phyloP scores from a whole-genome alignment of 306 rosid genomes.

The Adenanthera pavonina region DNA sequence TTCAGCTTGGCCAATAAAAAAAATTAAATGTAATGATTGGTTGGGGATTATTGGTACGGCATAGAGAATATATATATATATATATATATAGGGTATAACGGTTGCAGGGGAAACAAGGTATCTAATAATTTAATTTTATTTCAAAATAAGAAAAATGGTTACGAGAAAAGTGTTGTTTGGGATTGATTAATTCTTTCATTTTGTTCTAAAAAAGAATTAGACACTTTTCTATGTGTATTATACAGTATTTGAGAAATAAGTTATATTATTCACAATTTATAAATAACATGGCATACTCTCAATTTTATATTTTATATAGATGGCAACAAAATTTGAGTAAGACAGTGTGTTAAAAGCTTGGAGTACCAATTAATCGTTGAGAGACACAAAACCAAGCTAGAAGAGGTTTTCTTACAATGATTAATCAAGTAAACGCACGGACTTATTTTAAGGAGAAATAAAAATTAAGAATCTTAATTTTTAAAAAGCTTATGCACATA shows the following conservation, averaged over 20 bases:
- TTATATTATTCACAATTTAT: too few species aligned
- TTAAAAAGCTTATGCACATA: too few species aligned
- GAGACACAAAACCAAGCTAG: not conserved
- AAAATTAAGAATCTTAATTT: not conserved
- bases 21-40: not conserved
- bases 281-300: too few species aligned
- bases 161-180: not conserved
- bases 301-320: too few species aligned
- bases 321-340: not conserved
- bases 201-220: not conserved
- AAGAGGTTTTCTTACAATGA: slow-evolving; percentile 21
- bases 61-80: too few species aligned
- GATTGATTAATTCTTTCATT: not conserved
- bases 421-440: not conserved
- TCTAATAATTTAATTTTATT: too few species aligned
- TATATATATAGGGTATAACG: too few species aligned
- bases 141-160: not conserved
- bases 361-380: not conserved
- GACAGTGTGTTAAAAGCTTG: not conserved
- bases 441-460: not conserved
- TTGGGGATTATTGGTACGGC: not conserved
- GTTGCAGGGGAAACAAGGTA: too few species aligned
- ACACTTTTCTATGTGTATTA: too few species aligned
- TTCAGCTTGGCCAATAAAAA: too few species aligned
- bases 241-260: too few species aligned